Conservation (phyloP, 495 filamentous ascomycete species). For the Immersiella caudata region DNA sequence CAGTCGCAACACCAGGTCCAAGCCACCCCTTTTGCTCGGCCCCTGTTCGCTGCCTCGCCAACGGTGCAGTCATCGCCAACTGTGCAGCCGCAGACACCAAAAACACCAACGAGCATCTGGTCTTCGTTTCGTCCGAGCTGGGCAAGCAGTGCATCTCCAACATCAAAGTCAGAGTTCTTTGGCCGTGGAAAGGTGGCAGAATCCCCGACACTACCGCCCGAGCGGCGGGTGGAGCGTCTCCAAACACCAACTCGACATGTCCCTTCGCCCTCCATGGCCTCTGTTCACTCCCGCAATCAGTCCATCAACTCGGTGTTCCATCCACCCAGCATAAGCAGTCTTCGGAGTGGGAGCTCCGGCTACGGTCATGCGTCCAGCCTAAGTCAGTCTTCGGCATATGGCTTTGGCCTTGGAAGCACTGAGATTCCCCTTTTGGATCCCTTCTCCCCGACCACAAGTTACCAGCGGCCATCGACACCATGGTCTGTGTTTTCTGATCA, state of each 20-base stretch:
- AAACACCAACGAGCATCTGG: not conserved
- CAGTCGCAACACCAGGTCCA: not conserved
- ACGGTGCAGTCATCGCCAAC: not conserved
- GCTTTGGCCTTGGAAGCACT: not conserved
- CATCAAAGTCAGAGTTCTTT: constrained; percentile 25
- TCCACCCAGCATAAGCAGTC: constrained; percentile 5
- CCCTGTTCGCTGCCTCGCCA: not conserved
- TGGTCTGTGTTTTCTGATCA: not conserved
- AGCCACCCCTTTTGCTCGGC: not conserved
- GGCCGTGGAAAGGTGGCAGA: not conserved
- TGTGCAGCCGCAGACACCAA: not conserved
- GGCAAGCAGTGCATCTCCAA: constrained; percentile 18
- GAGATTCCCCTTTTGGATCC: not conserved
- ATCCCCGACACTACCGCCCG: constrained; percentile 3
- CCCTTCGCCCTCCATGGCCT: not conserved
- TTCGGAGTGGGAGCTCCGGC: constrained; percentile 2
- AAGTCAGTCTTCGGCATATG: not conserved
- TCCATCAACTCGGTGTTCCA: constrained; percentile 7
- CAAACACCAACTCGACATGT: not conserved
- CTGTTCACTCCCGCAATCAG: constrained; percentile 9
- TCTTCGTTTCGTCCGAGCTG: constrained; percentile 9
- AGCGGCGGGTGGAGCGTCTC: constrained; percentile 22
- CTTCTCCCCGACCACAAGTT: not conserved
- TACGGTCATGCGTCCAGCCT: not conserved
- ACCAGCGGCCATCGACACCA: not conserved